Evolutionary conservation across 2,329 filamentous ascomycete genomes (phyloP).

Genomic region (Diaporthe helianthi): DNA sequence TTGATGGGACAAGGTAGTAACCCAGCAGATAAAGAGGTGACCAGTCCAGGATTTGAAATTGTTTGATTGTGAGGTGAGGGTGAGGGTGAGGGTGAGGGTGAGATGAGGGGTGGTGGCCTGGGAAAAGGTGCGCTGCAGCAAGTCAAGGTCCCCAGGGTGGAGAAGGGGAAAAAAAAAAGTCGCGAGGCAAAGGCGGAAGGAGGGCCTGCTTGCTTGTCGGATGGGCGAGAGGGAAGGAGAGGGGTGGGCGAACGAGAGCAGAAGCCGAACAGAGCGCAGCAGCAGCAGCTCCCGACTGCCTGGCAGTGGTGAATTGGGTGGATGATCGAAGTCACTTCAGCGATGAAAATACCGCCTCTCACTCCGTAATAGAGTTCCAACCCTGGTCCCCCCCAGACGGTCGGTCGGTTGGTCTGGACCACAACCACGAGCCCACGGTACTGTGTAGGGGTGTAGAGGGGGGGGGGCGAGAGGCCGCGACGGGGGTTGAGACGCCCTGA

Average conservation of each 20-base stretch:
- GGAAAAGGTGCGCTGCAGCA: constrained; percentile 20
- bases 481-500: constrained; percentile 8
- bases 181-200: constrained; percentile 20
- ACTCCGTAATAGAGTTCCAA: constrained; percentile 24
- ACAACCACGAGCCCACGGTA: constrained; percentile 7
- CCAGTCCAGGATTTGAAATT: constrained; percentile 29
- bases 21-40: constrained; percentile 19
- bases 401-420: constrained; percentile 22
- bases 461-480: background rate
- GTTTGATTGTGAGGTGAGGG: constrained; percentile 27
- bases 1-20: constrained; percentile 23
- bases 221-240: too few species aligned
- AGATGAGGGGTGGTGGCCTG: constrained; percentile 26
- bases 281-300: constrained; percentile 14
- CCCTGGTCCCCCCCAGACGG: constrained; percentile 23
- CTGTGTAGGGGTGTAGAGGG: background rate
- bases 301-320: constrained; percentile 12
- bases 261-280: background rate
- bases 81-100: constrained; percentile 24
- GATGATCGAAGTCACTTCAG: constrained; percentile 20
- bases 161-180: background rate
- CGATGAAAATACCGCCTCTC: constrained; percentile 22
- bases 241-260: background rate
- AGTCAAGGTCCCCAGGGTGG: constrained; percentile 17
- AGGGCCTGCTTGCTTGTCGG: background rate